Base-by-base conservation (phyloP, 2,329 filamentous ascomycete genomes). In the Claviceps digitariae region DNA sequence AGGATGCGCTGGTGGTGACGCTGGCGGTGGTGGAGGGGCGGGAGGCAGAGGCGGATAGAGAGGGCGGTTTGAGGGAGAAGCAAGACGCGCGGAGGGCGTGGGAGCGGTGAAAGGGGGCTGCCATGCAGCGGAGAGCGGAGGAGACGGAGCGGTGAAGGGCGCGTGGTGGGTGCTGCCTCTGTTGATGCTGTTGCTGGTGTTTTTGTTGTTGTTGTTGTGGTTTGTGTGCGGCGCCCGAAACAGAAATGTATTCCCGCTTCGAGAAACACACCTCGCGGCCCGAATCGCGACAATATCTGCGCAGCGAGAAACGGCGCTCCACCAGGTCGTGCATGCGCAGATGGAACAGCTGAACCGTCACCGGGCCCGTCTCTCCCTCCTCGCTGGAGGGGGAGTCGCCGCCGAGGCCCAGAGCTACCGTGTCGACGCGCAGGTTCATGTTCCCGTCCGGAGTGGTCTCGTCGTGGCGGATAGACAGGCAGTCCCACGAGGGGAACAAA, bases 401-500 rank as follows among this genome's bases (percentile, higher is more conserved):
- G 43, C 41, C 40, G 6, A 45, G 20, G 1, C 78, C 78, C 21
- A 59, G 54, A 27, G 77, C 76, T 47, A 87, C 79, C 6, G 88
- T 91, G 65, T 95, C 90, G 55, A 97, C 77, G 34, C 90, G 84
- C 54, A 98, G 76, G 66, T 97, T 97, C 89, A 96, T 94, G 74
- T 96, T 95, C 38, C 91, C 91, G 66, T 98, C 91, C 4, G 84
- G 71, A 0, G 90, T 93, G 49, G 87, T 82, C 68, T 96, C 89
- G 65, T 97, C 93, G 65, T 97, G 91, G 29, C 86, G 82, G 63
- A 98, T 89, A 38, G 81, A 81, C 51, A 97, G 72, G 53, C 87
- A 81, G 65, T 89, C 82, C 59, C 84, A 78, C 9, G 90, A 94
- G 12, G 93, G 91, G 67, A 96, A 98, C 52, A 95, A 78, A 52